phyloP scores from a whole-genome alignment of 129 eudicot species.

The Tanacetum coccineum region DNA sequence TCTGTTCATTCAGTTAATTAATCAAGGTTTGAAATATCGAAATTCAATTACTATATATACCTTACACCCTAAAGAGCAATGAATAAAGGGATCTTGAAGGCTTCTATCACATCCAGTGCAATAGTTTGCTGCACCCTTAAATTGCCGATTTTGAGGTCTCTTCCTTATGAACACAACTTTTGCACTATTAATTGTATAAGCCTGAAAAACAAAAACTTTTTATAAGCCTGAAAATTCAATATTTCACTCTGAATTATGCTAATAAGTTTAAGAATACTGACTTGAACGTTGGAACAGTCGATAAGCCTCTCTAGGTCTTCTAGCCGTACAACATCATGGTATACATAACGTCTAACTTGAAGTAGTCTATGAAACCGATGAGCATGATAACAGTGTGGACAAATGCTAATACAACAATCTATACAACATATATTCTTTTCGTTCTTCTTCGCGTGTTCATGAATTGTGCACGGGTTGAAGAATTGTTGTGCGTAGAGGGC shows the following conservation, averaged over 20 bases:
- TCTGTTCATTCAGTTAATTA: too few species aligned
- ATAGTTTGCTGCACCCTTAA: conserved; percentile 76
- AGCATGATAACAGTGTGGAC: conserved; percentile 79
- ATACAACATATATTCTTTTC: conserved; percentile 89
- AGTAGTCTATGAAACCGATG: conserved; percentile 82
- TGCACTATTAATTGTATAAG: conserved; percentile 87
- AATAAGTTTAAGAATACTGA: conserved; percentile 11
- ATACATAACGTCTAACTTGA: conserved; percentile 90
- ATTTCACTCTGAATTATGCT: conserved; percentile 13
- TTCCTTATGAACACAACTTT: conserved; percentile 92
- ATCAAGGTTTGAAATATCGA: not conserved
- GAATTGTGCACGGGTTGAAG: conserved; percentile 70
- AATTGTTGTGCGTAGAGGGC: conserved; percentile 71
- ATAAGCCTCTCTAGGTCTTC: conserved; percentile 90
- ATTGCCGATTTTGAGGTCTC: conserved; percentile 93
- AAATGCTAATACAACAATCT: conserved; percentile 89
- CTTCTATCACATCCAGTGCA: conserved; percentile 95
- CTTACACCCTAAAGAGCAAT: conserved; percentile 99
- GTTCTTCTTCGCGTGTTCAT: conserved; percentile 79
- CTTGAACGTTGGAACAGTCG: conserved; percentile 96
- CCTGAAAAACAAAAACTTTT: conserved; percentile 35
- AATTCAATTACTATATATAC: conserved; percentile 33
- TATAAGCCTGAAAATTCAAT: conserved; percentile 3
- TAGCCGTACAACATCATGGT: conserved; percentile 79
- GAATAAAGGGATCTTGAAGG: conserved; percentile 93